phyloP scores from a whole-genome alignment of 192 early-diverging fungal species.

The Glomus cerebriforme region DNA sequence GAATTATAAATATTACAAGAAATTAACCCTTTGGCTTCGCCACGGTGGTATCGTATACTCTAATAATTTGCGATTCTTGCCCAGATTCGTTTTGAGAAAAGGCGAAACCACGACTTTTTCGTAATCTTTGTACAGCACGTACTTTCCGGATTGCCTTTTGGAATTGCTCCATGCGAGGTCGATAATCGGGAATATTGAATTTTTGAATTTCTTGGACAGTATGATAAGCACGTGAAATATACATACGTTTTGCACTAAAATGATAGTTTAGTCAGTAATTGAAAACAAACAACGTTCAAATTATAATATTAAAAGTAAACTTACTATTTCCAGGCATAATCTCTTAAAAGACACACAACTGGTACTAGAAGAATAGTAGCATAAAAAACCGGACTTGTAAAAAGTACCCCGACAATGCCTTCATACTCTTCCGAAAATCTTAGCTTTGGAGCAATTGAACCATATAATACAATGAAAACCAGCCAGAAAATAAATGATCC shows the following conservation, averaged over 20 bases:
- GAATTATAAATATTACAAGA: not conserved
- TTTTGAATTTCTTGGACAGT: slow-evolving; percentile 99
- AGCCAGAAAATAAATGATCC: slow-evolving; percentile 93
- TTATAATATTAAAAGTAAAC: slow-evolving; percentile 41
- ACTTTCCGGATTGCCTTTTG: slow-evolving; percentile 99
- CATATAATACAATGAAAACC: slow-evolving; percentile 82
- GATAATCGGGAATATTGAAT: slow-evolving; percentile 98
- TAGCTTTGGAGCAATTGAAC: slow-evolving; percentile 69
- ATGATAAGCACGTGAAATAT: slow-evolving; percentile 83
- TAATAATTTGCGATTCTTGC: slow-evolving; percentile 58
- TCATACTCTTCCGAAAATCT: slow-evolving; percentile 71
- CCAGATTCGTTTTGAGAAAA: slow-evolving; percentile 98
- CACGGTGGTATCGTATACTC: slow-evolving; percentile 61
- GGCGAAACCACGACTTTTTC: slow-evolving; percentile 92
- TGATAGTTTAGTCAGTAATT: slow-evolving; percentile 20
- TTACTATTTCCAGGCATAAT: slow-evolving; percentile 96
- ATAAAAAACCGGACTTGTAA: slow-evolving; percentile 81
- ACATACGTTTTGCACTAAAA: slow-evolving; percentile 72
- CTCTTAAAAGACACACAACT: slow-evolving; percentile 78
- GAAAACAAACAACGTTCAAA: not conserved
- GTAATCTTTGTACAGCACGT: slow-evolving; percentile 86
- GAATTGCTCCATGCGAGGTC: slow-evolving; percentile 98
- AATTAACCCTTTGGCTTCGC: slow-evolving; percentile 56
- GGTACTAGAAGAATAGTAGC: slow-evolving; percentile 85
- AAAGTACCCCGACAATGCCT: slow-evolving; percentile 68